Percentiles rank a stretch among this genome's conserved stretches.
Conservation (phyloP, 768 basidiomycete species). For the Pisolithus sp. region DNA sequence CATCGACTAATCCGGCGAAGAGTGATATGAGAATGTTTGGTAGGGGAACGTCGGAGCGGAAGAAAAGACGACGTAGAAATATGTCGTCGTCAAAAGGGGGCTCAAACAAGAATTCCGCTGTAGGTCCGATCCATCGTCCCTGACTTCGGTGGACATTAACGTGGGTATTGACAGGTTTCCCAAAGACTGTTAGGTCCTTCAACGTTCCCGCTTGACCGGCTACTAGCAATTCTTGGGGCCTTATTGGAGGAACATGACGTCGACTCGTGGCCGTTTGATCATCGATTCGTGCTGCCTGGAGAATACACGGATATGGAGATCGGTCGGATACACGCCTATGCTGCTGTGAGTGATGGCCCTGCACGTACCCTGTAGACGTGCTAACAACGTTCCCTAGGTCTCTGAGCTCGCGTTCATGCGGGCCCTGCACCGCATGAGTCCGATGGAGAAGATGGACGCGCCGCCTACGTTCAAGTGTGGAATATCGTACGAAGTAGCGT, state of each 20-base stretch:
- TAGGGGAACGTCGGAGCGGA: conserved; percentile 60
- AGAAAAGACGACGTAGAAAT: conserved; percentile 41
- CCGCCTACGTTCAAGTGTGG: conserved; percentile 70
- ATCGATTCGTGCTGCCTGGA: conserved; percentile 51
- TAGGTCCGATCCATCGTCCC: conserved; percentile 29
- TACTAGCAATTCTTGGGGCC: conserved; percentile 74
- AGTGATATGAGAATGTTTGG: conserved; percentile 83
- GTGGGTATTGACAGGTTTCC: conserved; percentile 41
- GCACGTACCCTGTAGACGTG: not conserved
- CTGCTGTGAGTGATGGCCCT: conserved; percentile 41
- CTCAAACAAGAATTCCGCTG: conserved; percentile 36
- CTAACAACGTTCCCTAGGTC: conserved; percentile 38
- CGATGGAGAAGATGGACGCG: conserved; percentile 58
- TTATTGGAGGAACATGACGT: conserved; percentile 65
- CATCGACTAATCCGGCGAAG: conserved; percentile 78
- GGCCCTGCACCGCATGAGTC: conserved; percentile 59
- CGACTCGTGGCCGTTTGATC: conserved; percentile 39
- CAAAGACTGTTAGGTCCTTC: conserved; percentile 77
- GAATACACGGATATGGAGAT: conserved; percentile 75
- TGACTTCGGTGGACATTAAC: not conserved
- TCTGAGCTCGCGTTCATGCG: conserved; percentile 58
- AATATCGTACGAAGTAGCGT: conserved; percentile 52
- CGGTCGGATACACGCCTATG: conserved; percentile 51
- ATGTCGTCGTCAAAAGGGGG: conserved; percentile 30
- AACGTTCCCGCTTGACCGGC: conserved; percentile 71